Conservation (phyloP, 192 early-diverging fungal species). For the Backusella circina region DNA sequence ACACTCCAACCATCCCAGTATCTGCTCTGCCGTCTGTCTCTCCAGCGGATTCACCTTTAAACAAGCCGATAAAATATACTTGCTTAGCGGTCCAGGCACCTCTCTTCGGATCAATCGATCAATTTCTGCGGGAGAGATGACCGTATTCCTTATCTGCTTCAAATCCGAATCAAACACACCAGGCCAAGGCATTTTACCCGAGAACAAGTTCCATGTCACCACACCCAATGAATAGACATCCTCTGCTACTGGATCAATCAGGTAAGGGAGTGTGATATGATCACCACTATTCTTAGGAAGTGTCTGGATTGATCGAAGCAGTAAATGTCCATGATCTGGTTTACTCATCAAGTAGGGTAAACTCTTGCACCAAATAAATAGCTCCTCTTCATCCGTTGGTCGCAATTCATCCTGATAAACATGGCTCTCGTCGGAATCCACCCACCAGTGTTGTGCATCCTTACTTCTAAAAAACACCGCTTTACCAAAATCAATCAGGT, state of each 20-base stretch:
- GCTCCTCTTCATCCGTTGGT: constrained; percentile 34
- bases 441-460: constrained; percentile 43
- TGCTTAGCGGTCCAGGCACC: constrained; percentile 32
- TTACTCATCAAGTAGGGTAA: constrained; percentile 42
- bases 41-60: constrained; percentile 37
- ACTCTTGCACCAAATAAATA: constrained; percentile 27
- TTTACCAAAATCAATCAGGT: constrained; percentile 61
- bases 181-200: constrained; percentile 54
- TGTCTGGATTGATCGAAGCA: constrained; percentile 52
- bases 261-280: constrained; percentile 27
- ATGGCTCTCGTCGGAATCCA: constrained; percentile 16
- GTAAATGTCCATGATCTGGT: constrained; percentile 55
- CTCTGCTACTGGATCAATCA: constrained; percentile 46
- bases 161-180: constrained; percentile 55
- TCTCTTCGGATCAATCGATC: constrained; percentile 37
- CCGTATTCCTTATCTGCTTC: constrained; percentile 45
- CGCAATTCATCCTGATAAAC: constrained; percentile 28
- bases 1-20: constrained; percentile 41
- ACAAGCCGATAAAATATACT: constrained; percentile 36
- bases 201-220: constrained; percentile 54
- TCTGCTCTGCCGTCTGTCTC: constrained; percentile 33
- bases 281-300: constrained; percentile 47
- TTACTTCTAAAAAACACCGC: constrained; percentile 41
- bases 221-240: constrained; percentile 55
- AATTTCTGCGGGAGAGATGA: constrained; percentile 38